Conservation (phyloP, 2,329 filamentous ascomycete genomes). For the Cladosporium sp. region DNA sequence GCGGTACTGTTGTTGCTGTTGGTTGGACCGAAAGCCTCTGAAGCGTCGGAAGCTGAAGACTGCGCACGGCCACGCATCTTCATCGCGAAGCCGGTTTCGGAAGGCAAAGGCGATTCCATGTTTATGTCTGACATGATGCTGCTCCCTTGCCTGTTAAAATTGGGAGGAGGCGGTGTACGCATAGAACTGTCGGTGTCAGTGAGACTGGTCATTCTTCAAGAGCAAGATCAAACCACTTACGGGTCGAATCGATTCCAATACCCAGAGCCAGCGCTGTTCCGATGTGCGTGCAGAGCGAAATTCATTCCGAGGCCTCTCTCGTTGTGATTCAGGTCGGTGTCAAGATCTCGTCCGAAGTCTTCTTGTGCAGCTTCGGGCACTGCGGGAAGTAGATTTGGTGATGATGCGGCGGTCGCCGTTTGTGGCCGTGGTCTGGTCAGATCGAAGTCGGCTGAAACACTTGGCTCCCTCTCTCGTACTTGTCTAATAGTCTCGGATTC, state of each 20-base stretch:
- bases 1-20: slow-evolving; percentile 14
- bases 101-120: slow-evolving; percentile 61
- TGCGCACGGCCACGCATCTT: slow-evolving; percentile 29
- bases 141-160: slow-evolving; percentile 53
- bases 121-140: slow-evolving; percentile 59
- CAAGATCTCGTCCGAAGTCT: slow-evolving; percentile 63
- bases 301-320: slow-evolving; percentile 53
- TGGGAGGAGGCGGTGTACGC: slow-evolving; percentile 57
- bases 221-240: neutral
- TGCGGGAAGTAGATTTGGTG: slow-evolving; percentile 60
- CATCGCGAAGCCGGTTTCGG: slow-evolving; percentile 18
- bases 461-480: slow-evolving; percentile 78
- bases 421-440: slow-evolving; percentile 37
- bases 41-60: slow-evolving; percentile 30
- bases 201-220: neutral
- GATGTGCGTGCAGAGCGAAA: slow-evolving; percentile 70
- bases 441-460: slow-evolving; percentile 34
- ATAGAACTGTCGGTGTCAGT: slow-evolving; percentile 37
- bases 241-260: slow-evolving; percentile 81
- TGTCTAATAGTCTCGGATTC: slow-evolving; percentile 96
- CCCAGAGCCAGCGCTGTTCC: slow-evolving; percentile 65
- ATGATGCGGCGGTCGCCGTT: slow-evolving; percentile 60
- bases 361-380: slow-evolving; percentile 58
- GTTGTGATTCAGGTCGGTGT: slow-evolving; percentile 19
- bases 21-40: slow-evolving; percentile 25